These are phyloP conservation scores for Eragrostis curvula DNA, from an alignment of 176 grass and related monocot species.

Conservation along the genomic window DNA sequence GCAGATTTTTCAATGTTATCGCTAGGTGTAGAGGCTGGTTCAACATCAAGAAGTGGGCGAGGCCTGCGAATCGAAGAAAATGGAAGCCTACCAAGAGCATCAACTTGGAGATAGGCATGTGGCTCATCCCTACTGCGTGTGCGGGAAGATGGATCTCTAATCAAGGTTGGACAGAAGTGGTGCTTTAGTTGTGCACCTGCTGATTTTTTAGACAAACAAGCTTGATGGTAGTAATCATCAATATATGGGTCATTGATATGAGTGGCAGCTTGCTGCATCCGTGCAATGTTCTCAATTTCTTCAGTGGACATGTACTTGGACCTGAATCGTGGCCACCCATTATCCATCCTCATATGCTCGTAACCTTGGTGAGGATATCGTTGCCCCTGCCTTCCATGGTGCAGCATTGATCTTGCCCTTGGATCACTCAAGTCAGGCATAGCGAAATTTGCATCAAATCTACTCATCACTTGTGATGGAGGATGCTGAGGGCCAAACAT, in stretches of 20 bases:
- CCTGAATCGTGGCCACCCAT: slow-evolving; percentile 58
- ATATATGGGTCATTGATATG: slow-evolving; percentile 75
- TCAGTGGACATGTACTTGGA: slow-evolving; percentile 74
- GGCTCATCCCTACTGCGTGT: slow-evolving; percentile 67
- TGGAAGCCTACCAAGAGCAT: slow-evolving; percentile 85
- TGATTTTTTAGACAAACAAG: slow-evolving; percentile 74
- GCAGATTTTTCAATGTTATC: slow-evolving; percentile 59
- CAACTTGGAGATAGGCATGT: slow-evolving; percentile 84
- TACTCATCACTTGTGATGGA: slow-evolving; percentile 55
- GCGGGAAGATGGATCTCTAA: slow-evolving; percentile 60
- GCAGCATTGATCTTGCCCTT: slow-evolving; percentile 52
- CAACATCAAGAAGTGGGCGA: slow-evolving; percentile 86
- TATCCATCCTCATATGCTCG: slow-evolving; percentile 48
- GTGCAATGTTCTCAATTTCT: slow-evolving; percentile 79
- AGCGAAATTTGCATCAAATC: slow-evolving; percentile 49
- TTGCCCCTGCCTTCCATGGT: slow-evolving; percentile 44
- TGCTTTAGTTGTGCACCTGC: slow-evolving; percentile 63
- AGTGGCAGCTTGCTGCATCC: slow-evolving; percentile 78
- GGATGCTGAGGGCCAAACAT: slow-evolving; percentile 55
- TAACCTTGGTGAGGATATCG: slow-evolving; percentile 51
- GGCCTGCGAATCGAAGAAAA: slow-evolving; percentile 85
- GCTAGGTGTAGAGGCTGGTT: slow-evolving; percentile 45
- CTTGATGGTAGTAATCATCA: slow-evolving; percentile 94
- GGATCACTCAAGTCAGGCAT: slow-evolving; percentile 65
- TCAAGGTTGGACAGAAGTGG: slow-evolving; percentile 77